Percentiles rank a stretch among this genome's conserved stretches.
Conservation (phyloP, 805 yeast species). For the Zygotorulaspora sp. region DNA sequence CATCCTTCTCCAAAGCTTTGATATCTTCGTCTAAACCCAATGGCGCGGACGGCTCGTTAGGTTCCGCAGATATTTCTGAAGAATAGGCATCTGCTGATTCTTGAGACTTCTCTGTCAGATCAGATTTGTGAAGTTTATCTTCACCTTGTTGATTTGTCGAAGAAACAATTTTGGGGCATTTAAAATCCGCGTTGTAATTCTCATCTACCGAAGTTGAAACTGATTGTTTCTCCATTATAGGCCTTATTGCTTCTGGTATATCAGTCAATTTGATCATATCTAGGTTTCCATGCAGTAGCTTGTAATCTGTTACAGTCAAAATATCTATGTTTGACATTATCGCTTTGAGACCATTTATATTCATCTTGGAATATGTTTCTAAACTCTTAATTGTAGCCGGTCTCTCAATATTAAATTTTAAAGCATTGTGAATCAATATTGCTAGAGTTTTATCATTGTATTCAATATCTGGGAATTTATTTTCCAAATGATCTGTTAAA, state of each 20-base stretch:
- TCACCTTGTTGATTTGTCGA: background rate
- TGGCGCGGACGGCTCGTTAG: background rate
- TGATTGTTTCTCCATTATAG: conserved; percentile 14
- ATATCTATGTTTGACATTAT: conserved; percentile 27
- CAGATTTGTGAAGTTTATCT: background rate
- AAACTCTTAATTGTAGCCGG: conserved; percentile 10
- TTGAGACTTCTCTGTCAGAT: background rate
- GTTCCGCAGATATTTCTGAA: background rate
- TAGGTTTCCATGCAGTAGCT: conserved; percentile 36
- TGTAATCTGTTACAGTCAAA: conserved; percentile 31
- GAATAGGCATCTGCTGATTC: background rate
- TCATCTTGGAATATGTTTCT: conserved; percentile 24
- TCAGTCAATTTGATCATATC: conserved; percentile 32
- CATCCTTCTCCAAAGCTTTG: conserved; percentile 50
- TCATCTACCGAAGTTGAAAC: background rate
- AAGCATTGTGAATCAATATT: conserved; percentile 48
- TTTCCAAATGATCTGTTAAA: conserved; percentile 41
- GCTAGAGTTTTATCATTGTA: conserved; percentile 60
- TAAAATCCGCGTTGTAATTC: background rate
- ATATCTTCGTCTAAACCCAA: conserved; percentile 26
- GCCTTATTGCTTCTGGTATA: conserved; percentile 26
- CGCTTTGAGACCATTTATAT: conserved; percentile 13
- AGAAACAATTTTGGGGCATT: background rate
- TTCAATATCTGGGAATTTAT: conserved; percentile 31
- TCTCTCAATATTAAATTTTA: conserved; percentile 14